phyloP scores from a whole-genome alignment of 2,329 filamentous ascomycete genomes.

The Coniochaeta pulveracea region DNA sequence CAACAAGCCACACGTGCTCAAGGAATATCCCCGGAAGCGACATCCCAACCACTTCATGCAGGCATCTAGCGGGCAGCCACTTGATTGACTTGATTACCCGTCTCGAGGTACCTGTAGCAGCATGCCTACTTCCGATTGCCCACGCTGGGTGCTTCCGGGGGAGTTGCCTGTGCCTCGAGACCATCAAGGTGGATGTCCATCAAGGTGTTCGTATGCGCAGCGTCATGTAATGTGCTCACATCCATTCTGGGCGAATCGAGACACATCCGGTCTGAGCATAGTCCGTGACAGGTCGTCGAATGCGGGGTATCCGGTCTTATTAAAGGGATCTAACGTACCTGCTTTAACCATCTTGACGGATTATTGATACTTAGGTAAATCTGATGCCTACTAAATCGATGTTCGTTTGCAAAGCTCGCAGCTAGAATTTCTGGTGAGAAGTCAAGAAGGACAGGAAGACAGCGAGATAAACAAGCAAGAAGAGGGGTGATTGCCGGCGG shows the following conservation, averaged over 20 bases:
- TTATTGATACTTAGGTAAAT: slow-evolving; percentile 22
- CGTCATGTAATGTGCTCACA: too few relatives aligned
- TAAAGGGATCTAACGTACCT: slow-evolving; percentile 50
- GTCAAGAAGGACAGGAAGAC: neutral
- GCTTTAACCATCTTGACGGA: slow-evolving; percentile 94
- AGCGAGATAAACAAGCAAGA: neutral
- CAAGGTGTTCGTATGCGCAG: too few relatives aligned
- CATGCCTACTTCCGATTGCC: too few relatives aligned
- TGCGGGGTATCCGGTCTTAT: slow-evolving; percentile 1
- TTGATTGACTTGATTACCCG: too few relatives aligned
- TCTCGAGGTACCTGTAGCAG: too few relatives aligned
- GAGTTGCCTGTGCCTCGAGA: too few relatives aligned
- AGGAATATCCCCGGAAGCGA: too few relatives aligned
- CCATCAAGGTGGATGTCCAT: slow-evolving; percentile 1
- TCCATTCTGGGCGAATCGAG: neutral
- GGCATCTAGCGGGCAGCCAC: too few relatives aligned
- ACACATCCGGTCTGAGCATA: neutral
- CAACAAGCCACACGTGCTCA: too few relatives aligned
- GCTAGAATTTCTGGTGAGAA: neutral
- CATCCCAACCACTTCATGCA: too few relatives aligned
- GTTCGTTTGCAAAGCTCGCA: neutral
- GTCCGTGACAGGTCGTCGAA: too few relatives aligned
- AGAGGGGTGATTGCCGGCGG: neutral
- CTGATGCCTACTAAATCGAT: slow-evolving; percentile 11
- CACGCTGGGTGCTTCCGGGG: too few relatives aligned